Evolutionary conservation across 2,329 filamentous ascomycete species (phyloP).

Genomic region (Akanthomyces lecanii): DNA sequence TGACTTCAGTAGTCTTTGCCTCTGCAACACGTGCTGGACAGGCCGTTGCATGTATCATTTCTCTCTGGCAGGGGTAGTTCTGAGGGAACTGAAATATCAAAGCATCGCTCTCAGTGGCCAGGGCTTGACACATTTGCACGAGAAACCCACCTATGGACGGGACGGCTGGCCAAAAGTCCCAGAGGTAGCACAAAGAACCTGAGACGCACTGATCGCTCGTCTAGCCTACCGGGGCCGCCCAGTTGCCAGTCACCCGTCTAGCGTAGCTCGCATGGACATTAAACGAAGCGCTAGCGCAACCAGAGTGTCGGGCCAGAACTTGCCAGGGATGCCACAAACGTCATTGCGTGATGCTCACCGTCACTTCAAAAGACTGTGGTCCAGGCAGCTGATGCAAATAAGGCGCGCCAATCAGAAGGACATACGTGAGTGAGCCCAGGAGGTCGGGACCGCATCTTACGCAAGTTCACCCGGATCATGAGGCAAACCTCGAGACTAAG

Average conservation of each 20-base stretch:
- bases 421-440: background rate
- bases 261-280: background rate
- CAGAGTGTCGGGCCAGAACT: background rate
- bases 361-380: background rate
- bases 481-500: background rate
- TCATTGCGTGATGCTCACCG: background rate
- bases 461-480: background rate
- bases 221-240: background rate
- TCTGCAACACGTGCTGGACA: background rate
- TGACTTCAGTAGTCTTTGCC: background rate
- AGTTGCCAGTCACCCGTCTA: background rate
- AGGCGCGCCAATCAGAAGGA: background rate
- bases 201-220: constrained; percentile 3
- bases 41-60: background rate
- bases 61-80: background rate
- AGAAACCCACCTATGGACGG: background rate
- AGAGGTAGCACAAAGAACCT: background rate
- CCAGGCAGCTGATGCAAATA: background rate
- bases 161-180: background rate
- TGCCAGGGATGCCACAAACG: background rate
- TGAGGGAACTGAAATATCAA: background rate
- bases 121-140: background rate
- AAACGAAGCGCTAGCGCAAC: constrained; percentile 8
- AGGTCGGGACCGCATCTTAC: background rate
- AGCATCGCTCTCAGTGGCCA: background rate